Evolutionary conservation across 192 early-diverging fungal genomes (phyloP), one percentile per base, ranked within the genome.

Genomic region (Cetraspora pellucida): DNA sequence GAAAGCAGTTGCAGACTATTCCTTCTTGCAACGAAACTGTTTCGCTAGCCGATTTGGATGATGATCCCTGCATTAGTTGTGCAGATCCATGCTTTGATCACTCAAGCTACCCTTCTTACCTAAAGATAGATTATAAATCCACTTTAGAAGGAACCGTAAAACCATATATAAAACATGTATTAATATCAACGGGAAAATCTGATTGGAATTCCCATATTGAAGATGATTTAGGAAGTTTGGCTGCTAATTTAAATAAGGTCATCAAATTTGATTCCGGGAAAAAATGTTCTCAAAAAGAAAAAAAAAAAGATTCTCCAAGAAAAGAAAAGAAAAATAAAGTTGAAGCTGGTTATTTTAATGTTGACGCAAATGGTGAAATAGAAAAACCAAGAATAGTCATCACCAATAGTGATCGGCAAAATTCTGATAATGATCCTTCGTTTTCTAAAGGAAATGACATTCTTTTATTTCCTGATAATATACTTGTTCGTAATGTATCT

Each of bases 161-260:
- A 54, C 87, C 88, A 0, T 89, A 89, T 59, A 74, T 80, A 10
- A 84, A 86, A 23, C 88, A 89, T 74, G 81, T 89, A 60, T 60
- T 88, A 70, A 89, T 89, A 49, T 81, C 84, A 14, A 89, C 88
- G 0, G 88, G 85, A 1, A 50, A 82, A 57, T 75, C 75, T 7
- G 86, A 89, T 55, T 89, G 88, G 88, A 55, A 70, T 0, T 75
- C 78, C 2, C 52, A 69, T 21, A 89, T 89, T 55, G 85, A 87
- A 61, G 85, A 88, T 16, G 88, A 87, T 31, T 71, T 74, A 13
- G 81, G 64, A 9, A 82, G 79, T 1, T 74, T 89, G 1, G 87
- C 88, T 0, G 78, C 84, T 1, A 69, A 74, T 47, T 55, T 89
- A 8, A 72, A 79, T 77, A 63, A 80, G 52, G 79, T 79, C 5